Evolutionary conservation across 1,284 basidiomycete species (phyloP).

Genomic region (Neolentinus lepideus): DNA sequence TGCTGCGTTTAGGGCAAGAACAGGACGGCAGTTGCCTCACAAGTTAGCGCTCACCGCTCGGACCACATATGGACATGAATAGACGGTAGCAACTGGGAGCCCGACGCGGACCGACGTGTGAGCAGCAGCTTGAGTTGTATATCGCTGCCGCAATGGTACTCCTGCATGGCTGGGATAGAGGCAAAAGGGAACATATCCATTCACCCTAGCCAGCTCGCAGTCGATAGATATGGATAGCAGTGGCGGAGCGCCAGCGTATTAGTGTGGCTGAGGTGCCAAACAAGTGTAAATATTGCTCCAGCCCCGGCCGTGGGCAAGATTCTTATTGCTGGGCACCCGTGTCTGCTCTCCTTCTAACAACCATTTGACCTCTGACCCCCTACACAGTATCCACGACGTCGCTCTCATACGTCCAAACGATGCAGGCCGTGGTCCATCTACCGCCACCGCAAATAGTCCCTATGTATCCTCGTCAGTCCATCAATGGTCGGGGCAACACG

Average conservation of each 20-base stretch:
- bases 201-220: neutral
- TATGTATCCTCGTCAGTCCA: constrained; percentile 41
- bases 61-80: neutral
- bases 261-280: constrained; percentile 23
- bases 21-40: neutral
- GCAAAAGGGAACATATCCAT: neutral
- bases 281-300: constrained; percentile 23
- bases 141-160: no score
- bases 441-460: constrained; percentile 48
- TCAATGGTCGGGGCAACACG: constrained; percentile 13
- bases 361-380: constrained; percentile 28
- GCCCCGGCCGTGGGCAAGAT: constrained; percentile 22
- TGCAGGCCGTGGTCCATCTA: constrained; percentile 64
- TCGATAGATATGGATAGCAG: constrained; percentile 7
- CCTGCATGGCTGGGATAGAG: neutral
- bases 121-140: no score
- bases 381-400: constrained; percentile 37
- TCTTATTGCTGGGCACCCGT: constrained; percentile 7
- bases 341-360: constrained; percentile 21
- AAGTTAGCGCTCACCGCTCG: neutral
- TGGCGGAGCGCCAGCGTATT: constrained; percentile 23
- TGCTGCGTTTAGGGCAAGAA: neutral
- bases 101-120: no score
- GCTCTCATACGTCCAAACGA: constrained; percentile 34
- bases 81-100: neutral